phyloP scores from a whole-genome alignment of 495 filamentous ascomycete genomes.

The Penicillium herquei region DNA sequence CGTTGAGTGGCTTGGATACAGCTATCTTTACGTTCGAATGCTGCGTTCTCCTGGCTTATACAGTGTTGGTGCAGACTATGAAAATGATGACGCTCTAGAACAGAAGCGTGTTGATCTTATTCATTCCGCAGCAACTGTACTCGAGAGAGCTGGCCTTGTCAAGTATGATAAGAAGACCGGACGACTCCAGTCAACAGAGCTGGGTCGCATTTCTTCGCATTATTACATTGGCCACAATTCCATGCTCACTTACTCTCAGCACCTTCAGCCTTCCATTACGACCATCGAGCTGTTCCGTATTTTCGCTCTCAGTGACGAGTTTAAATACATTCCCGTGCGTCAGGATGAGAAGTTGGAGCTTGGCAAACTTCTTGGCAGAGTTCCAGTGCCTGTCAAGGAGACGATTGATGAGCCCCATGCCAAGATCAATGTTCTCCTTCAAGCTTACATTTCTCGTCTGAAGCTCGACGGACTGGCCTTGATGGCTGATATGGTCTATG shows the following conservation, averaged over 20 bases:
- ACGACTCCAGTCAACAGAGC: conserved; percentile 84
- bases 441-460: conserved; percentile 94
- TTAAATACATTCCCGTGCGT: conserved; percentile 97
- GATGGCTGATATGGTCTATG: conserved; percentile 98
- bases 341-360: conserved; percentile 98
- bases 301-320: conserved; percentile 96
- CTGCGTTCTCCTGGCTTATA: conserved; percentile 93
- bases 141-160: conserved; percentile 83
- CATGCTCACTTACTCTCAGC: conserved; percentile 94
- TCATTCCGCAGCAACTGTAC: conserved; percentile 84
- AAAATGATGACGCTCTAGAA: conserved; percentile 85
- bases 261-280: conserved; percentile 88
- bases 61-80: conserved; percentile 92
- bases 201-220: conserved; percentile 92
- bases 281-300: conserved; percentile 94
- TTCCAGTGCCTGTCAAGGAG: conserved; percentile 96
- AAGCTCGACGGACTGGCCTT: conserved; percentile 91
- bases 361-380: conserved; percentile 81
- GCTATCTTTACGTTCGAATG: conserved; percentile 98
- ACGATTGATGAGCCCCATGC: conserved; percentile 94
- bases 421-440: conserved; percentile 98
- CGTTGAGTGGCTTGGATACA: conserved; percentile 98
- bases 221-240: conserved; percentile 98
- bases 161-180: conserved; percentile 96
- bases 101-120: conserved; percentile 96